These are phyloP conservation scores for Hymenoscyphus fructigenus DNA, from an alignment of 2,329 filamentous ascomycete genomes.

Conservation along the genomic window DNA sequence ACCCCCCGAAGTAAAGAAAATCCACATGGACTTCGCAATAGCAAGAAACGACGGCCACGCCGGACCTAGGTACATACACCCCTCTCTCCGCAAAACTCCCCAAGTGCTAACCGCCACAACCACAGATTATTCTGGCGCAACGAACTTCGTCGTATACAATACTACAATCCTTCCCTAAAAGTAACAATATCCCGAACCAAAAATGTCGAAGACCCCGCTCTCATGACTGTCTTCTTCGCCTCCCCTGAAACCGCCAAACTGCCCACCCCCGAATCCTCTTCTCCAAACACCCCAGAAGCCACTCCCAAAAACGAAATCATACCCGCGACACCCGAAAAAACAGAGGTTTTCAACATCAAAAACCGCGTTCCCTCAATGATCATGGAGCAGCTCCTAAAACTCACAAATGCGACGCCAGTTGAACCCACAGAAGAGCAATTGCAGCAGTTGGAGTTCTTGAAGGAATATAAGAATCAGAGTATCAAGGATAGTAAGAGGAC, in stretches of 20 bases:
- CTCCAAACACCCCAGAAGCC: slow-evolving; percentile 36
- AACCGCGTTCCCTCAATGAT: slow-evolving; percentile 60
- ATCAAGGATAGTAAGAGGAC: slow-evolving; percentile 55
- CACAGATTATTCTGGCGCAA: slow-evolving; percentile 84
- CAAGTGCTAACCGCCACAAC: slow-evolving; percentile 25
- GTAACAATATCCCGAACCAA: slow-evolving; percentile 76
- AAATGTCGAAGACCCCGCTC: slow-evolving; percentile 55
- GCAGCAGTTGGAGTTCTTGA: slow-evolving; percentile 55
- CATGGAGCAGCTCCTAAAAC: slow-evolving; percentile 58
- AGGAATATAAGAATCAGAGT: slow-evolving; percentile 52
- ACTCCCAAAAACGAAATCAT: background rate
- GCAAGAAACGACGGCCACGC: slow-evolving; percentile 65
- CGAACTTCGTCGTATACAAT: slow-evolving; percentile 85
- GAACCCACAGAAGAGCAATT: slow-evolving; percentile 59
- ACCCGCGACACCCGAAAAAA: slow-evolving; percentile 47
- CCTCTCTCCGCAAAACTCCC: background rate
- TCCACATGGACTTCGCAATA: slow-evolving; percentile 71
- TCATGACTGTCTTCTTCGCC: slow-evolving; percentile 64
- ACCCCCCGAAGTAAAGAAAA: slow-evolving; percentile 70
- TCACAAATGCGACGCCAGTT: slow-evolving; percentile 60
- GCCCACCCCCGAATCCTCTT: slow-evolving; percentile 8
- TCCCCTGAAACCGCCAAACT: slow-evolving; percentile 28
- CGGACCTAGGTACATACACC: slow-evolving; percentile 61
- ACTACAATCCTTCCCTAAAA: slow-evolving; percentile 81
- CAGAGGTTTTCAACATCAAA: slow-evolving; percentile 60